Evolutionary conservation across 257 asterid species (phyloP).

Genomic region (Handroanthus guayacan): DNA sequence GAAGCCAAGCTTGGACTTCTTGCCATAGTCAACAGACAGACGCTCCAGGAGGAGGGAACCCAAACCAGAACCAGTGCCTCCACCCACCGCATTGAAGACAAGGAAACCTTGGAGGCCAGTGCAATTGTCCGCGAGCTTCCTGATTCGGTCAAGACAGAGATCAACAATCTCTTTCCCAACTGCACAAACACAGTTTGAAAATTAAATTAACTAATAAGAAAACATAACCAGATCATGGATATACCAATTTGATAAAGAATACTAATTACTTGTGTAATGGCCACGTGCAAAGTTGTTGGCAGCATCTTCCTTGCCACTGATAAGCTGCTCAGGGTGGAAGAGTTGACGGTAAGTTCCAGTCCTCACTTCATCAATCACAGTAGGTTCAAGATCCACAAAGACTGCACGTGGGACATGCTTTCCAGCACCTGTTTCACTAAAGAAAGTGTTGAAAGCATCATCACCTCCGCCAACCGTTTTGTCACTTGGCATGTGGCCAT

Average conservation of each 20-base stretch:
- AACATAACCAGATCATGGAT: background rate
- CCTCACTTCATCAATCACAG: constrained; percentile 54
- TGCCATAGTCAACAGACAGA: constrained; percentile 43
- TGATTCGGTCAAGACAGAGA: constrained; percentile 52
- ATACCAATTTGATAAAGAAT: background rate
- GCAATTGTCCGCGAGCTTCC: constrained; percentile 57
- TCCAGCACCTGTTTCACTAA: constrained; percentile 54
- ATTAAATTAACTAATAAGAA: background rate
- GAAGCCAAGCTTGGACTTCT: constrained; percentile 36
- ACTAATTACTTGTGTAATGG: constrained; percentile 49
- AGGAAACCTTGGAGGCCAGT: constrained; percentile 56
- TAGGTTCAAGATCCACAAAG: constrained; percentile 54
- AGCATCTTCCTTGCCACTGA: constrained; percentile 55
- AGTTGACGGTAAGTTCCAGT: constrained; percentile 44
- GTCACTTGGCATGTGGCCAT: constrained; percentile 53
- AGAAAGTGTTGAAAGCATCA: constrained; percentile 55
- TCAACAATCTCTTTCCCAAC: constrained; percentile 56
- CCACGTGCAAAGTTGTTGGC: constrained; percentile 56
- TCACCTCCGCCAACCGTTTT: constrained; percentile 51
- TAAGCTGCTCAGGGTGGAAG: constrained; percentile 34
- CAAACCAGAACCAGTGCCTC: constrained; percentile 55
- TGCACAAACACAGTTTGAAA: constrained; percentile 1
- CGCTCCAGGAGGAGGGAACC: constrained; percentile 53
- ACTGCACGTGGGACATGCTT: constrained; percentile 56
- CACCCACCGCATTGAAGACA: constrained; percentile 54